phyloP scores from a whole-genome alignment of 371 early-diverging fungal species.

The Mortierella sp. region DNA sequence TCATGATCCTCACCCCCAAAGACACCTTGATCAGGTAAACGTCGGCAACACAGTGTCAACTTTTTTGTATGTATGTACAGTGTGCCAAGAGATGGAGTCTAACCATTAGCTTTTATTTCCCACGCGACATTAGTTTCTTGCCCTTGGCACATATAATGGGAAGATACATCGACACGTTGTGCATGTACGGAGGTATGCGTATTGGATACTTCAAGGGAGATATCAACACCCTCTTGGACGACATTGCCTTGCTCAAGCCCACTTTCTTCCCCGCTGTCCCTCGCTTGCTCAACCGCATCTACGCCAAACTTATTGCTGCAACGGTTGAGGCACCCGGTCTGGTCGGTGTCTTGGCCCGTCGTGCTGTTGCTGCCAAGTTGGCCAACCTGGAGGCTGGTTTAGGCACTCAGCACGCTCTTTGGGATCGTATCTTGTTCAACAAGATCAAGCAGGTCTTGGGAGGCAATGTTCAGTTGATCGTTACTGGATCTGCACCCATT shows the following conservation, averaged over 20 bases:
- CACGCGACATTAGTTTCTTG: conserved; percentile 76
- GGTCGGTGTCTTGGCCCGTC: conserved; percentile 73
- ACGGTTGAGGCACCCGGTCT: conserved; percentile 80
- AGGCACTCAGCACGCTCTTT: conserved; percentile 70
- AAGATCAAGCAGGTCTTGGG: conserved; percentile 83
- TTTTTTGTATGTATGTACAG: conserved; percentile 39
- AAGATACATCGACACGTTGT: conserved; percentile 64
- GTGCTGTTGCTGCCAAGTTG: conserved; percentile 68
- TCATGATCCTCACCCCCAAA: conserved; percentile 21
- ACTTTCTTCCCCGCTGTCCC: conserved; percentile 94
- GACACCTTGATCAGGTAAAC: conserved; percentile 47
- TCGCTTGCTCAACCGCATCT: conserved; percentile 92
- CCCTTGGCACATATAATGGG: conserved; percentile 98
- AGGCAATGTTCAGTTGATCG: conserved; percentile 74
- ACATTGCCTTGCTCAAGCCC: conserved; percentile 86
- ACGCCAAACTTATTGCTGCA: conserved; percentile 81
- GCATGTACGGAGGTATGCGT: conserved; percentile 66
- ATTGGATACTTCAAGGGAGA: conserved; percentile 92
- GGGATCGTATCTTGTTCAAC: conserved; percentile 87
- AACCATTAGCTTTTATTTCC: conserved; percentile 13
- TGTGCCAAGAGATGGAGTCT: neutral
- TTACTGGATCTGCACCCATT: conserved; percentile 86
- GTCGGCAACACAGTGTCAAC: neutral
- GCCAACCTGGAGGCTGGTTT: conserved; percentile 66
- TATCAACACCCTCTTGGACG: conserved; percentile 83